Evolutionary conservation across 1,284 basidiomycete species (phyloP).

Genomic region (Fomes fomentarius): DNA sequence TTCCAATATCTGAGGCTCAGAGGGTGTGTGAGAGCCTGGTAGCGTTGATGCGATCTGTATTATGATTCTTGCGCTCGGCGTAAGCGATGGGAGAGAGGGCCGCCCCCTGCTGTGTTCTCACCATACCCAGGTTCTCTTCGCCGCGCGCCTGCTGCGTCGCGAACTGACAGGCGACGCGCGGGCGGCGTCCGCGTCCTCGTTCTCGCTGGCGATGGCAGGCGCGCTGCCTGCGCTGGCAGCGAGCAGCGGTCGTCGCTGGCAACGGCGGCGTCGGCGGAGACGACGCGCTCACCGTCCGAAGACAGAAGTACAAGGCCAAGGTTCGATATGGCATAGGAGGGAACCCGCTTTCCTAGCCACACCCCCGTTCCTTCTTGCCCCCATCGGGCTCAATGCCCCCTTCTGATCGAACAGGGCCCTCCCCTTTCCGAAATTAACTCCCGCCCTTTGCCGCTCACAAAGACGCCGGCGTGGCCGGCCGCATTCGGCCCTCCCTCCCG

Average conservation of each 20-base stretch:
- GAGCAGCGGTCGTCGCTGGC: constrained; percentile 10
- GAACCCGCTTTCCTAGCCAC: not conserved
- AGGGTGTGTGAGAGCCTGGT: constrained; percentile 2
- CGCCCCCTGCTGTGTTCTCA: not conserved
- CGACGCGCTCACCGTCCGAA: not conserved
- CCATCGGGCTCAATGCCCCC: constrained; percentile 1
- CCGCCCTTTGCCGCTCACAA: not conserved
- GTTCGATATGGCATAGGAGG: constrained; percentile 11
- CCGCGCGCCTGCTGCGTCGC: not conserved
- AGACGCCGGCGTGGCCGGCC: no score
- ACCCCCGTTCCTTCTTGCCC: constrained; percentile 13
- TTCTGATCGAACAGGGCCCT: constrained; percentile 9
- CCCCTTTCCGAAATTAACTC: not conserved
- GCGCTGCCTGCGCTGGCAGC: not conserved
- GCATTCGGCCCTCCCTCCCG: no score
- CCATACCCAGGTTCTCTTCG: not conserved
- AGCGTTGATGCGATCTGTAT: constrained; percentile 20
- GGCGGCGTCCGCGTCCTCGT: constrained; percentile 1
- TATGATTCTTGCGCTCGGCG: constrained; percentile 8
- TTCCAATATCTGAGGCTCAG: no score
- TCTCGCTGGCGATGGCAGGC: not conserved
- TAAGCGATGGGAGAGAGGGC: constrained; percentile 21
- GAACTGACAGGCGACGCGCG: not conserved
- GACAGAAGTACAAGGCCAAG: constrained; percentile 17
- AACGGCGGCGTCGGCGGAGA: constrained; percentile 4